Conservation (phyloP, 2,329 filamentous ascomycete species). For the Fusarium coicis region DNA sequence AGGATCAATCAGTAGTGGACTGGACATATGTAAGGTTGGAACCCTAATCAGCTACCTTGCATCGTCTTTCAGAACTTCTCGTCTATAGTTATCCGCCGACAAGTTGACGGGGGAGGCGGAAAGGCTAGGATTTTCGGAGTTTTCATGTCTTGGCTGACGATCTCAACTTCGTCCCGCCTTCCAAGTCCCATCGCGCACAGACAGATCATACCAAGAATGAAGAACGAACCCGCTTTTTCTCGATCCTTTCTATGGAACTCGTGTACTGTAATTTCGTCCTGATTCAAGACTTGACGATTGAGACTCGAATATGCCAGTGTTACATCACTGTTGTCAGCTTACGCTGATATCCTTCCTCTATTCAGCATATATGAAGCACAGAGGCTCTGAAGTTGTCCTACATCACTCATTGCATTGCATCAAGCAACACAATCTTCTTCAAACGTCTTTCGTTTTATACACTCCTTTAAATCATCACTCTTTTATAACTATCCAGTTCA, state of each 20-base stretch:
- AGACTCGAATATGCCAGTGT: background rate
- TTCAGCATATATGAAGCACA: constrained; percentile 2
- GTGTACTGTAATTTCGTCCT: constrained; percentile 4
- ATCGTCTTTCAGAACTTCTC: background rate
- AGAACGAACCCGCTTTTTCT: background rate
- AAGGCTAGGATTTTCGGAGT: background rate
- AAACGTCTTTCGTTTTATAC: background rate
- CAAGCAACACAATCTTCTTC: background rate
- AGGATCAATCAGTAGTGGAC: background rate
- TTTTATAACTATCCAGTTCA: background rate
- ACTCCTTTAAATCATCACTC: background rate
- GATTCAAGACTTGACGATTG: background rate
- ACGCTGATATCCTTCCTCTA: too few relatives aligned
- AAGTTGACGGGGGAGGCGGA: background rate
- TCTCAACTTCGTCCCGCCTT: background rate
- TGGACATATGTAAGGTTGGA: background rate
- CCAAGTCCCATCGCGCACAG: background rate
- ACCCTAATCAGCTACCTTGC: background rate
- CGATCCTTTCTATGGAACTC: constrained; percentile 4
- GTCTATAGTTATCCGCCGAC: background rate
- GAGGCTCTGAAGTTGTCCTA: background rate
- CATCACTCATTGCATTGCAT: background rate
- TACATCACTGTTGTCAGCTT: background rate
- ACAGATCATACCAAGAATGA: background rate
- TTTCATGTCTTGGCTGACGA: background rate